Percentiles rank a stretch among this genome's conserved stretches.
Conservation (phyloP, 225 moss, liverwort and hornwort species). For the Takakia lepidozioides region DNA sequence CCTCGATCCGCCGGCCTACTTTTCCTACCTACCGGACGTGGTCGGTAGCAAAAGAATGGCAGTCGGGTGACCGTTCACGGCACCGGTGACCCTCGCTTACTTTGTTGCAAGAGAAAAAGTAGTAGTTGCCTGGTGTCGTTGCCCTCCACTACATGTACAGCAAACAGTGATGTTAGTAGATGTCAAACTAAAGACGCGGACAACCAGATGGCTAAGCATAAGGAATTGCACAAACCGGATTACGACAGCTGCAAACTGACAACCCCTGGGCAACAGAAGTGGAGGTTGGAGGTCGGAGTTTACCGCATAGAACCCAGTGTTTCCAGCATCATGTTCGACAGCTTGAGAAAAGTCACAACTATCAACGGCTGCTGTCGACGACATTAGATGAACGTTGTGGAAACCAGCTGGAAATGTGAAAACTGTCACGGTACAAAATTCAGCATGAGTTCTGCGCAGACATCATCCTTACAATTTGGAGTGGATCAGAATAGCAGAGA, state of each 20-base stretch:
- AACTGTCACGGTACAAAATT: slow-evolving; percentile 7
- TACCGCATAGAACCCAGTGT: slow-evolving; percentile 26
- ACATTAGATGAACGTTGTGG: slow-evolving; percentile 29
- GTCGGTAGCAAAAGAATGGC: too few relatives aligned
- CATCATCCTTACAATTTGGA: too few relatives aligned
- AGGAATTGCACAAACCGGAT: neutral
- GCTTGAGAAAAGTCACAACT: slow-evolving; percentile 26
- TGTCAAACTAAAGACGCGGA: neutral
- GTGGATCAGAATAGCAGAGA: too few relatives aligned
- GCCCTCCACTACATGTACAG: slow-evolving; percentile 30
- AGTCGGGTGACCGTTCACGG: too few relatives aligned
- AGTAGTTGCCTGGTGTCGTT: slow-evolving; percentile 17
- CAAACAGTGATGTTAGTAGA: neutral
- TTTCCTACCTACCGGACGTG: too few relatives aligned
- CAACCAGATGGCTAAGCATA: too few relatives aligned
- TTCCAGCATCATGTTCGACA: slow-evolving; percentile 22
- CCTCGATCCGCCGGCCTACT: too few relatives aligned
- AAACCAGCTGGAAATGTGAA: slow-evolving; percentile 29
- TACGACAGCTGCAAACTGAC: too few relatives aligned
- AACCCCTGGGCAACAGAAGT: too few relatives aligned
- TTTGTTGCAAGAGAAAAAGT: slow-evolving; percentile 38
- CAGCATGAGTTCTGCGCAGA: neutral
- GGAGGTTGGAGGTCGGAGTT: slow-evolving; percentile 3
- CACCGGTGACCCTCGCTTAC: slow-evolving; percentile 38
- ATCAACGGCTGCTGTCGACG: slow-evolving; percentile 16